Conservation (phyloP, 2,329 filamentous ascomycete species). For the Dendryphion nanum region DNA sequence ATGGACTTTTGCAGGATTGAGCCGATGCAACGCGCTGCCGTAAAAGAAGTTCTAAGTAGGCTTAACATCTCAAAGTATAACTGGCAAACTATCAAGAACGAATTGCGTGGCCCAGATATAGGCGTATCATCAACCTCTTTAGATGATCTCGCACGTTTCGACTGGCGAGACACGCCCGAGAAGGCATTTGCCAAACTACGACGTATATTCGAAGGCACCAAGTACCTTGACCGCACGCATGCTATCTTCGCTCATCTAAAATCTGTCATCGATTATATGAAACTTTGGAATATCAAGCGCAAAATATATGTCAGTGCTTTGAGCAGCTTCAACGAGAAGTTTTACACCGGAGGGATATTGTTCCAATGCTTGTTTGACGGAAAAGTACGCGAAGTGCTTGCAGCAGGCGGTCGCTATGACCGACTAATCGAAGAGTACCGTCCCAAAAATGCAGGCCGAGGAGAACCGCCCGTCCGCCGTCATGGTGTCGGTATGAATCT, state of each 20-base stretch:
- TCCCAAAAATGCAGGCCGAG: conserved; percentile 62
- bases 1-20: conserved; percentile 87
- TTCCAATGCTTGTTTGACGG: conserved; percentile 90
- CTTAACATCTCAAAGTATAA: conserved; percentile 78
- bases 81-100: conserved; percentile 79
- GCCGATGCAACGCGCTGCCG: conserved; percentile 62
- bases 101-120: conserved; percentile 76
- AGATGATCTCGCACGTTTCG: conserved; percentile 85
- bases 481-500: conserved; percentile 92
- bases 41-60: conserved; percentile 82
- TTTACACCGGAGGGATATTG: conserved; percentile 75
- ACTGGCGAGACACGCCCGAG: conserved; percentile 78
- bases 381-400: conserved; percentile 79
- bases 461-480: conserved; percentile 44
- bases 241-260: conserved; percentile 73
- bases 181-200: conserved; percentile 67
- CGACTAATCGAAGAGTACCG: conserved; percentile 80
- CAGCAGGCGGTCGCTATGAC: conserved; percentile 92
- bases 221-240: conserved; percentile 51
- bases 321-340: conserved; percentile 85
- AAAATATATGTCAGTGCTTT: conserved; percentile 85
- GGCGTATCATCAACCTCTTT: conserved; percentile 86
- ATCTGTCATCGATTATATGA: conserved; percentile 73
- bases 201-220: conserved; percentile 54
- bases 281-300: conserved; percentile 69